These are phyloP conservation scores for Xanthoceras sorbifolium DNA, from an alignment of 345 rosid species.

Conservation along the genomic window DNA sequence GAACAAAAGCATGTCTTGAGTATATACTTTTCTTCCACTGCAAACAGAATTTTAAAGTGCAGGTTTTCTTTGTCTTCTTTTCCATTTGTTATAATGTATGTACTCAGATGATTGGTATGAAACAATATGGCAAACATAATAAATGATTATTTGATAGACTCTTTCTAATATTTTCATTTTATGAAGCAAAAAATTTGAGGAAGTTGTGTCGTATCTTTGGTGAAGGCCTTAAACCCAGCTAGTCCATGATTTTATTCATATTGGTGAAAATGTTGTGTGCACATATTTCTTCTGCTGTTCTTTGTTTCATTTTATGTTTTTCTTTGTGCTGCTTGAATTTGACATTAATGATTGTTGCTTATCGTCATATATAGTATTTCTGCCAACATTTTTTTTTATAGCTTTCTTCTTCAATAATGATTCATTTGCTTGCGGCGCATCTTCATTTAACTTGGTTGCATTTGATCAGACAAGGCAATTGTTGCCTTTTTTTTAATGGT, in stretches of 20 bases:
- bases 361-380: neutral
- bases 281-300: too few relatives aligned
- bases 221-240: too few relatives aligned
- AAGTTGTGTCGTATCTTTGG: too few relatives aligned
- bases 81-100: too few relatives aligned
- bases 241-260: neutral
- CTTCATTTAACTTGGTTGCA: neutral
- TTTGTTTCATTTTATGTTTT: neutral
- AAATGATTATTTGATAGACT: too few relatives aligned
- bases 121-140: too few relatives aligned
- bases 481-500: neutral
- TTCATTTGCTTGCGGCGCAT: neutral
- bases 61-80: neutral
- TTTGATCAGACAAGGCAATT: neutral
- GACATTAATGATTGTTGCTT: neutral
- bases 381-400: neutral
- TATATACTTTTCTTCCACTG: neutral
- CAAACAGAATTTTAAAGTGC: neutral
- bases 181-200: too few relatives aligned
- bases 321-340: conserved; percentile 1
- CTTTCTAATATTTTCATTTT: too few relatives aligned
- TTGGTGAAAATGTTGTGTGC: neutral
- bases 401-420: neutral
- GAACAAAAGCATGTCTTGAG: neutral
- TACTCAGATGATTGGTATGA: too few relatives aligned